Evolutionary conservation across 495 filamentous ascomycete genomes (phyloP), one percentile per base, ranked within the genome.

Genomic region (Chaetomium fimeti): DNA sequence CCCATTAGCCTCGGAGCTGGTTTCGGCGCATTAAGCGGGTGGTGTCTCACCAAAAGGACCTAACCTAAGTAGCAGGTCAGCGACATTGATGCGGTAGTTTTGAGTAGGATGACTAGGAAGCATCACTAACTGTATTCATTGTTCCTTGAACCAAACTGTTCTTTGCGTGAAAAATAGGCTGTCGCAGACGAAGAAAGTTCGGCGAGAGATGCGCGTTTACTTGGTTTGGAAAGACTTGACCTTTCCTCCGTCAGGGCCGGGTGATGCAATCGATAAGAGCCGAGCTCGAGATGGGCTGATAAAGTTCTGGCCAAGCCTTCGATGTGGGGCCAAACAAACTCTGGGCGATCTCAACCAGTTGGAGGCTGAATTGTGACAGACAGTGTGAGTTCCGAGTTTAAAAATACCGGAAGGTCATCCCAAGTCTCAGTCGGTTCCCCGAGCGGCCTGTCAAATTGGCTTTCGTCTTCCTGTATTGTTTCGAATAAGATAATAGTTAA

Each of bases 31-130:
- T 49, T 8, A 45, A 7, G 18, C 49, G 54, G n/a, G 36, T 62
- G 22, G 59, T 15, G 57, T 48, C 75, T 56, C 79, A 87, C 85
- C 84, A 87, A 74, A 87, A 87, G 42, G 85, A 87, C 75, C 81
- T 85, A 57, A 82, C 77, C 84, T 87, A 64, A 22, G n/a, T 11
- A 24, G 18, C 7, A 22, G 43, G 57, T 60, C 24, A 52, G 55
- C 29, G 13, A 13, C 13, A 32, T 29, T 45, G 7, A 9, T 36
- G 32, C 32, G 32, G 32, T 9, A 36, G 32, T 6, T 36, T 36
- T 11, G 8, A 36, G 45, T 11, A 25, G 16, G 18, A 63, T 12
- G 24, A 29, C 16, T 7, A 27, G 27, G 20, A 11, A 36, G 22
- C 20, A 15, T n/a, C 16, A 65, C 71, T 28, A 62, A 74, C 71